Base-by-base conservation (phyloP, 2,329 filamentous ascomycete genomes). In the Penicillium freii region DNA sequence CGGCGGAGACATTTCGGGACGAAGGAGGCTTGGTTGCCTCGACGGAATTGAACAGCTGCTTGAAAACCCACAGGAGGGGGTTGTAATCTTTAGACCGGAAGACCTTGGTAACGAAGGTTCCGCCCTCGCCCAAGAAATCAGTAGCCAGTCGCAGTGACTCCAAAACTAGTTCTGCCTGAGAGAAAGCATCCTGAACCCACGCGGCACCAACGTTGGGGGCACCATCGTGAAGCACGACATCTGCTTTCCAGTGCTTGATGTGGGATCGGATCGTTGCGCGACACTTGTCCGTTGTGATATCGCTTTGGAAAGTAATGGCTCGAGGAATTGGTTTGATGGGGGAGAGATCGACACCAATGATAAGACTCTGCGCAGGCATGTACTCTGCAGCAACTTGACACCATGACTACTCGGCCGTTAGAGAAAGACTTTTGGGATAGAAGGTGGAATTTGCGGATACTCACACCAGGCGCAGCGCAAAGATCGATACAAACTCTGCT, bases 51-150 rank as follows among this genome's bases (percentile, higher is more conserved):
- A 99, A 99, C 0, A 99, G 82, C 75, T 99, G 94, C 73, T 96
- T 96, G 80, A 97, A 92, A 34, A 97, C 92, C 94, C 94, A 99
- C 48, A 97, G 83, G 45, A 99, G 78, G 57, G 91, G 88, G 73
- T 97, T 97, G 80, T 96, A 97, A 73, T 99, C 93, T 73, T 97
- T 97, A 34, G 91, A 96, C 62, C 94, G 82, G 81, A 99, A 99
- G 43, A 99, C 91, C 77, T 99, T 99, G 55, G 93, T 97, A 44
- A 97, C 92, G 64, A 97, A 97, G 9, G 88, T 93, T 62, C 94
- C 94, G 45, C 92, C 91, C 73, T 93, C 89, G 19, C 86, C 83
- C 57, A 99, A 78, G 67, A 99, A 99, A 65, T 99, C 93, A 0
- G 92, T 96, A 3, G 94, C 94, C 56, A 99, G 80, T 75, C 95